Base-by-base conservation (phyloP, 805 yeast species). In the Candida easanensis region DNA sequence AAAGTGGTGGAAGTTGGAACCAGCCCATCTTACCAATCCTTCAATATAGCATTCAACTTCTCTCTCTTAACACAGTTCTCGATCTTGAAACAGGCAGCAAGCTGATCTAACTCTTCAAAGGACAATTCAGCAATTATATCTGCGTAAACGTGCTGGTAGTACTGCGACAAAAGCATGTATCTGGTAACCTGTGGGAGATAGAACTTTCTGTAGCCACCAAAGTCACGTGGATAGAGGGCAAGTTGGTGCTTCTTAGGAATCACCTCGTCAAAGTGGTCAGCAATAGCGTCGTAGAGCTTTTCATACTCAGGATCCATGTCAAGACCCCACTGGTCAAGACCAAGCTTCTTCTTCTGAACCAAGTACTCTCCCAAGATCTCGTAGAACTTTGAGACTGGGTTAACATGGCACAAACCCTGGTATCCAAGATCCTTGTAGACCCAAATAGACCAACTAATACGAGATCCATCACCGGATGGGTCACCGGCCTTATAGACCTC, bases 391-490 rank as follows among this genome's bases (percentile, higher is more conserved):
- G 77, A 69, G 15, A 62, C 51, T 26, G 78, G 75, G 14, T 68
- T 59, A 25, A 73, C 77, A 46, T 65, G 71, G 16, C 71, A 64
- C 48, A 75, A 53, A 5, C 77, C 79, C 59, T 75, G 79, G 56
- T 61, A 72, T 1, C 79, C 79, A 54, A 74, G 69, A 54, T 74
- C 79, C 54, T 74, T 74, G 58, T 75, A 74, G 9, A 73, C 61
- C 80, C 80, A 74, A 45, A 74, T 74, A 8, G 78, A 71, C 78
- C 78, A 74, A 20, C 68, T 52, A 42, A 74, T 73, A 20, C 76
- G 71, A 11, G 67, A 33, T 5, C 61, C 62, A 53, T 71, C 77
- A 14, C 77, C 77, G 5, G 73, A 66, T 7, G 78, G 78, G 48
- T 73, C 76, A 21, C 78, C 78, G 4, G 49, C 31, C 41, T 62